Evolutionary conservation across 257 asterid genomes (phyloP).

Genomic region (Gynochthodes officinalis): DNA sequence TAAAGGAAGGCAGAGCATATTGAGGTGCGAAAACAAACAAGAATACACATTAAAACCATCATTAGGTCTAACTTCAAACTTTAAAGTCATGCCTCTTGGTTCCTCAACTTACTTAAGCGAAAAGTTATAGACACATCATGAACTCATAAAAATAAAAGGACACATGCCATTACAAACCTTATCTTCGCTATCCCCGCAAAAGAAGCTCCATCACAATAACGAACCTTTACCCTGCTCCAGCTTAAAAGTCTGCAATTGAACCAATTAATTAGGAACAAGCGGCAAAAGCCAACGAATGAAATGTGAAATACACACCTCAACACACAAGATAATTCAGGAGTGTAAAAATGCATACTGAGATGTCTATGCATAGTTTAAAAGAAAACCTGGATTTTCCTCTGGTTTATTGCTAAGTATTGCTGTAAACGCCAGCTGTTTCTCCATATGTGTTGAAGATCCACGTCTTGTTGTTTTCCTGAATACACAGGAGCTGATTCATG

Average conservation of each 20-base stretch:
- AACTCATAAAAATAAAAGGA: no score
- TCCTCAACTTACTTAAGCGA: no score
- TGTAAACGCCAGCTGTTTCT: slow-evolving; percentile 59
- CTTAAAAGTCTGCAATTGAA: slow-evolving; percentile 88
- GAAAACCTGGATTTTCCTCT: slow-evolving; percentile 88
- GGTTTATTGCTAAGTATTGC: slow-evolving; percentile 82
- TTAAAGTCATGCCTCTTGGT: slow-evolving; percentile 21
- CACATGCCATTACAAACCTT: no score
- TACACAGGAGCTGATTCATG: slow-evolving; percentile 57
- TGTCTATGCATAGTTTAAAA: no score
- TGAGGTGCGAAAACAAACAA: background rate
- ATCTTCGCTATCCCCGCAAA: slow-evolving; percentile 91
- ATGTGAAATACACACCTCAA: no score
- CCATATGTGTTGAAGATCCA: slow-evolving; percentile 76
- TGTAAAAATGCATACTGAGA: no score
- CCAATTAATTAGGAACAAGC: no score
- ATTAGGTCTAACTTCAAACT: background rate
- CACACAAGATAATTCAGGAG: no score
- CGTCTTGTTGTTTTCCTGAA: slow-evolving; percentile 73
- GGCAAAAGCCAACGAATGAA: no score
- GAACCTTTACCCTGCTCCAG: slow-evolving; percentile 91
- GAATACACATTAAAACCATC: background rate
- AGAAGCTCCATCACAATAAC: slow-evolving; percentile 93
- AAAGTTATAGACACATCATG: no score
- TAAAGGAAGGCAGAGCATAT: background rate